These are phyloP conservation scores for Lithocarpus polystachyus DNA, from an alignment of 306 rosid genomes.

Conservation along the genomic window DNA sequence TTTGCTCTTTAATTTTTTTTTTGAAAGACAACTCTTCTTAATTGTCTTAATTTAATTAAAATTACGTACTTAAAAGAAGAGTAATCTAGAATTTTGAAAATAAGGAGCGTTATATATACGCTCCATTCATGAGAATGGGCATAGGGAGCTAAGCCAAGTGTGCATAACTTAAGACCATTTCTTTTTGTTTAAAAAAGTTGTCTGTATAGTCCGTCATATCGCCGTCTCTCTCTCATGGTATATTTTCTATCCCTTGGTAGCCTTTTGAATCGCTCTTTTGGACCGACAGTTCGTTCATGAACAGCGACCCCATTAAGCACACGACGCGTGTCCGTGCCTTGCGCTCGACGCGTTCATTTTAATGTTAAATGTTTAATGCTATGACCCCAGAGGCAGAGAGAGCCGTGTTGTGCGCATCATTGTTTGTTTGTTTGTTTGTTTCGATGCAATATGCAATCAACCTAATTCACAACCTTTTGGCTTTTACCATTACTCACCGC, in stretches of 20 bases:
- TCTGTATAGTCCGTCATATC: constrained; percentile 5
- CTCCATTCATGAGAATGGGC: background rate
- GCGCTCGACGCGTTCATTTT: constrained; percentile 39
- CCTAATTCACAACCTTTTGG: constrained; percentile 16
- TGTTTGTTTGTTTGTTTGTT: background rate
- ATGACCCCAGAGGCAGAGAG: background rate
- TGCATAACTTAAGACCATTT: constrained; percentile 15
- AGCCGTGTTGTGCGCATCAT: constrained; percentile 21
- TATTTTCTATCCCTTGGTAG: background rate
- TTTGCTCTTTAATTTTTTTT: no score
- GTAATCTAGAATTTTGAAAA: background rate
- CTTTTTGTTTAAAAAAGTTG: background rate
- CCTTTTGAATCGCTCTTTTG: constrained; percentile 29
- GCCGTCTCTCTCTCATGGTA: constrained; percentile 4
- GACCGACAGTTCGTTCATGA: background rate
- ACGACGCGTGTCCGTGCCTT: constrained; percentile 35
- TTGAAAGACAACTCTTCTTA: no score
- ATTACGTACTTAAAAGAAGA: no score
- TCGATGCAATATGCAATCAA: constrained; percentile 29
- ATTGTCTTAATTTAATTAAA: no score
- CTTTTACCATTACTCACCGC: background rate
- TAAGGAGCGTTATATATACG: background rate
- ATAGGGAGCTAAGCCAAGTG: background rate
- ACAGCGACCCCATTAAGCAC: constrained; percentile 21
- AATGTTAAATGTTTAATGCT: background rate